Conservation (phyloP, 1,284 basidiomycete genomes). For the Gymnopus androsaceus region DNA sequence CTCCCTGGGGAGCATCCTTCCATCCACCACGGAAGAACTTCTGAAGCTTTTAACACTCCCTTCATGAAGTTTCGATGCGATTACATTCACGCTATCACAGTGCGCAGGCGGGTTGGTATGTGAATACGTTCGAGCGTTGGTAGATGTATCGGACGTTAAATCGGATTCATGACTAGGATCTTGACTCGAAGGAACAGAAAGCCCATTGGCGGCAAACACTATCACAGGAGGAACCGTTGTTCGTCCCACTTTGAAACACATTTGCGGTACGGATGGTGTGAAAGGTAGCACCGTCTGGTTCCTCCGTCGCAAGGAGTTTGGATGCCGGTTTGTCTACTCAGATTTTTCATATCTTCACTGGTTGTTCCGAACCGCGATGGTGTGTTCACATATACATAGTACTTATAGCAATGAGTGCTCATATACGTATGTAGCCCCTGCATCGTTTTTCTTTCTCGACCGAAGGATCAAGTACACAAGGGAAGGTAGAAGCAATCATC, state of each 20-base stretch:
- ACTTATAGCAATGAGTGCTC: no score
- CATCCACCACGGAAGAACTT: slow-evolving; percentile 56
- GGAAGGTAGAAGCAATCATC: no score
- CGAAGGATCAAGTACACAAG: no score
- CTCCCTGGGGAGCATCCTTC: slow-evolving; percentile 51
- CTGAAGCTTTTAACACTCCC: slow-evolving; percentile 42
- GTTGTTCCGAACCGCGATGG: no score
- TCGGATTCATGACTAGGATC: no score
- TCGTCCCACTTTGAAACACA: slow-evolving; percentile 75
- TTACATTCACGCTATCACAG: slow-evolving; percentile 44
- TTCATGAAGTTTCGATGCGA: slow-evolving; percentile 37
- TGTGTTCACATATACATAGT: no score
- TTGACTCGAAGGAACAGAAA: slow-evolving; percentile 35
- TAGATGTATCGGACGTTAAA: slow-evolving; percentile 4
- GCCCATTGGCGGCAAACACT: slow-evolving; percentile 56
- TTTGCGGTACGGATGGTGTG: slow-evolving; percentile 71
- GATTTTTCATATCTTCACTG: no score
- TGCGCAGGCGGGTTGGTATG: slow-evolving; percentile 53
- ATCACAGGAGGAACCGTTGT: slow-evolving; percentile 75
- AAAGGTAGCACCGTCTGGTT: slow-evolving; percentile 62
- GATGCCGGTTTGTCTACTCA: background rate
- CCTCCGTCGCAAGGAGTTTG: slow-evolving; percentile 24
- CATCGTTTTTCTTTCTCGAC: no score
- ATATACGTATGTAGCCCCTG: no score
- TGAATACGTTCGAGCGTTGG: slow-evolving; percentile 39